phyloP scores from a whole-genome alignment of 208 protist species.

The Trypanosoma congolense region DNA sequence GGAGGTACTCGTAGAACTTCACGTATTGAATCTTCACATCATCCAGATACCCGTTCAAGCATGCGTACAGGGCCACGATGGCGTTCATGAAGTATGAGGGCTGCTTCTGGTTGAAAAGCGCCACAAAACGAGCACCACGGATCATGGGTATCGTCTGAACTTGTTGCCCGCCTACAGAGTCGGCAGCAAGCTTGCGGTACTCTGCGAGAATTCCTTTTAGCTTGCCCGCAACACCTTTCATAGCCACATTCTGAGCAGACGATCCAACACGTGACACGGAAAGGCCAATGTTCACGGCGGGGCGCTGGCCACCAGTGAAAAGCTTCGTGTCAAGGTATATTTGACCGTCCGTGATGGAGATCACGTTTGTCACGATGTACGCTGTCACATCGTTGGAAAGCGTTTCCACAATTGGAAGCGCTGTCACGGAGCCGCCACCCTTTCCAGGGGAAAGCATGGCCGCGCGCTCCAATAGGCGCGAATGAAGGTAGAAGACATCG shows the following conservation, averaged over 20 bases:
- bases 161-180: constrained; percentile 68
- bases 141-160: constrained; percentile 81
- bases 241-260: constrained; percentile 89
- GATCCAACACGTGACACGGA: constrained; percentile 93
- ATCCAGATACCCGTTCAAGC: constrained; percentile 80
- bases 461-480: constrained; percentile 89
- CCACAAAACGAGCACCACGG: constrained; percentile 73
- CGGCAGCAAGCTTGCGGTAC: constrained; percentile 91
- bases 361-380: constrained; percentile 94
- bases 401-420: constrained; percentile 91
- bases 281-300: constrained; percentile 93
- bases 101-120: constrained; percentile 86
- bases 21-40: constrained; percentile 84
- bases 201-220: constrained; percentile 92
- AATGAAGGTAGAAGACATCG: constrained; percentile 95
- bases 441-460: constrained; percentile 83
- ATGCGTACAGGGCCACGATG: constrained; percentile 76
- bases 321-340: constrained; percentile 93
- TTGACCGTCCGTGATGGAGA: constrained; percentile 94
- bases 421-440: constrained; percentile 87
- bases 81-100: constrained; percentile 82
- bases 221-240: constrained; percentile 89
- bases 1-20: constrained; percentile 87
- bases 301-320: constrained; percentile 90
- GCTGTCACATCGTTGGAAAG: constrained; percentile 93